These are phyloP conservation scores for Cryptococcus jaspeensis DNA, from an alignment of 1,284 basidiomycete species.

Conservation along the genomic window DNA sequence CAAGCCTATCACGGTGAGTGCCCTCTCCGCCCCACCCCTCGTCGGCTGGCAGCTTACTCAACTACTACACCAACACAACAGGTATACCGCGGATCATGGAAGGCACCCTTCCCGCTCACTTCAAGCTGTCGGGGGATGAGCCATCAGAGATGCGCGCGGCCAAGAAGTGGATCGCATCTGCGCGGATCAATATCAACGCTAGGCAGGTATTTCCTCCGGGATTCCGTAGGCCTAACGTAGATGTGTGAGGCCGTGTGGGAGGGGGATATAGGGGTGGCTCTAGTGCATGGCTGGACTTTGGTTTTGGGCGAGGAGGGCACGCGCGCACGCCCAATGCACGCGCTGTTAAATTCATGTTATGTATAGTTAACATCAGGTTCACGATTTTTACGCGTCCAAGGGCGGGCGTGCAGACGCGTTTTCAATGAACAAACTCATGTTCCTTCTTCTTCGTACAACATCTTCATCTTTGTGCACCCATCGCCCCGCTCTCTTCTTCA, in stretches of 20 bases:
- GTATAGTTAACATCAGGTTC: no score
- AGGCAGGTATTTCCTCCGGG: constrained; percentile 64
- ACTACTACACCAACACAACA: constrained; percentile 34
- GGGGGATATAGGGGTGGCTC: not conserved
- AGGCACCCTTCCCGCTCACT: constrained; percentile 66
- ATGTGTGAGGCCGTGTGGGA: not conserved
- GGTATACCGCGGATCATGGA: constrained; percentile 86
- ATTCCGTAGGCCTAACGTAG: constrained; percentile 19
- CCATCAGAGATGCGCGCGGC: constrained; percentile 55
- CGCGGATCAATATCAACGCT: constrained; percentile 78
- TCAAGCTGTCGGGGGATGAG: constrained; percentile 47
- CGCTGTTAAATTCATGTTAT: no score
- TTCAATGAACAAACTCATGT: not conserved
- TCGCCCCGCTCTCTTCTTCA: not conserved
- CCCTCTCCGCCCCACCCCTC: not conserved
- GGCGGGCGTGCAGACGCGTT: not conserved
- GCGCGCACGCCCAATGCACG: no score
- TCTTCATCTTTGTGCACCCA: not conserved
- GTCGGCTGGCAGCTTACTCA: not conserved
- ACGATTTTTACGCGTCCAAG: not conserved
- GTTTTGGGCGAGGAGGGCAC: no score
- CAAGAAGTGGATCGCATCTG: constrained; percentile 54
- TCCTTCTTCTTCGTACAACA: not conserved
- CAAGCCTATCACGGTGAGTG: constrained; percentile 78
- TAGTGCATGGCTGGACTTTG: no score